Evolutionary conservation across 768 basidiomycete genomes (phyloP), one percentile per base, ranked within the genome.

Genomic region (Auricularia sp.): DNA sequence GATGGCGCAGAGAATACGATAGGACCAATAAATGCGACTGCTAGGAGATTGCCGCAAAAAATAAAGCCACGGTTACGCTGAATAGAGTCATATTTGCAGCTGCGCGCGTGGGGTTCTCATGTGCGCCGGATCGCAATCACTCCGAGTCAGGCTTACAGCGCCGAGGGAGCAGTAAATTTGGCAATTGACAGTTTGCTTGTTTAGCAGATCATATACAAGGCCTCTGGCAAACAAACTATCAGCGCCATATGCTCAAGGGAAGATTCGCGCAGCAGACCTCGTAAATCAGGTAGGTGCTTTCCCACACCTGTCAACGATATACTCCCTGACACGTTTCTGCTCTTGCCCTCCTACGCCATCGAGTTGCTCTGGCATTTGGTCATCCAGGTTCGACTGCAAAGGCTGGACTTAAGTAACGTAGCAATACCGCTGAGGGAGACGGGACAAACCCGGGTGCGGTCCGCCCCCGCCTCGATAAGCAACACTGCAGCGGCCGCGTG

Each of bases 391-490:
- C 64, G 86, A 76, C 93, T 96, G 64, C 4, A 35, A 29, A 12
- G 18, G 23, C 7, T 29, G 23, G 8, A 21, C 18, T 54, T 54
- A 14, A 7, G 59, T 36, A 23, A 11, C 14, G 64, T 21, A 6
- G 59, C 29, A 42, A 11, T 23, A 36, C 18, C 12, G 64, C 47
- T 33, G n/a, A 7, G 7, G 12, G 61, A 35, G 35, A 8, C 34
- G 67, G 66, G 42, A 79, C 90, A 68, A 75, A 95, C 94, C 69
- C 91, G 82, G 68, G 83, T 83, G 36, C 96, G 86, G 79, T 98
- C 96, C 7, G 95, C 95, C 21, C 96, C 96, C 58, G 93, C 95
- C 72, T 96, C 92, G 66, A 99, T 96, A 61, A 99, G 81, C 61
- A 90, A 74, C 2, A 93, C 90, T 10, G 96, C 96, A 16, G 87